Evolutionary conservation across 805 yeast species (phyloP).

Genomic region (Myxozyma lipomycoides): DNA sequence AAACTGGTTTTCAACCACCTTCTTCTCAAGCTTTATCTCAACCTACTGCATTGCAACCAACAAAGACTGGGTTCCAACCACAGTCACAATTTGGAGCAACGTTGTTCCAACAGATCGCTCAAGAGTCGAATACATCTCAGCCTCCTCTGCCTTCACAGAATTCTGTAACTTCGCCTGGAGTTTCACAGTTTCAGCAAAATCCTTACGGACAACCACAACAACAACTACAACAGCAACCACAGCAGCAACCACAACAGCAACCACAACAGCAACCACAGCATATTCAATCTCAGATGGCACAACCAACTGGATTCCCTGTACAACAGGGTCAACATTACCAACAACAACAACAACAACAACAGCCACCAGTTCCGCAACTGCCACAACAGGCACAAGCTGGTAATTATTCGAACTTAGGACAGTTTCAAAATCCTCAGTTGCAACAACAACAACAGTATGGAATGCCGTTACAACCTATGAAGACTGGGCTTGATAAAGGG

Average conservation of each 20-base stretch:
- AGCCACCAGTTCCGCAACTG: conserved; percentile 7
- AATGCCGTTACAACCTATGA: conserved; percentile 9
- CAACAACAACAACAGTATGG: conserved; percentile 11
- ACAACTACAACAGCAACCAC: conserved; percentile 1
- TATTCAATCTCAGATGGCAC: conserved; percentile 1
- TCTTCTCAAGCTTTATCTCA: not conserved
- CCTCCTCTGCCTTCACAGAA: not conserved
- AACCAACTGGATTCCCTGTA: not conserved
- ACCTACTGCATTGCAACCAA: not conserved
- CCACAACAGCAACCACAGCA: not conserved
- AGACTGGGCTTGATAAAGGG: conserved; percentile 22
- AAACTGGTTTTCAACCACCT: not conserved
- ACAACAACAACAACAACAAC: conserved; percentile 15
- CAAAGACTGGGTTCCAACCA: not conserved
- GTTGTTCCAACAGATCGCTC: not conserved
- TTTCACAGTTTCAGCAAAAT: not conserved
- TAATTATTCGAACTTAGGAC: not conserved
- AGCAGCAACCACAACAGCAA: conserved; percentile 8
- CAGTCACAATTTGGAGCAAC: not conserved
- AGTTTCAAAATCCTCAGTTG: not conserved
- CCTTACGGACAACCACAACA: not conserved
- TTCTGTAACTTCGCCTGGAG: not conserved
- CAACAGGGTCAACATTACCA: not conserved
- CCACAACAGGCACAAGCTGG: conserved; percentile 3
- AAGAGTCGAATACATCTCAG: no score